These are phyloP conservation scores for Brassica juncea DNA, from an alignment of 345 rosid species.

Conservation along the genomic window DNA sequence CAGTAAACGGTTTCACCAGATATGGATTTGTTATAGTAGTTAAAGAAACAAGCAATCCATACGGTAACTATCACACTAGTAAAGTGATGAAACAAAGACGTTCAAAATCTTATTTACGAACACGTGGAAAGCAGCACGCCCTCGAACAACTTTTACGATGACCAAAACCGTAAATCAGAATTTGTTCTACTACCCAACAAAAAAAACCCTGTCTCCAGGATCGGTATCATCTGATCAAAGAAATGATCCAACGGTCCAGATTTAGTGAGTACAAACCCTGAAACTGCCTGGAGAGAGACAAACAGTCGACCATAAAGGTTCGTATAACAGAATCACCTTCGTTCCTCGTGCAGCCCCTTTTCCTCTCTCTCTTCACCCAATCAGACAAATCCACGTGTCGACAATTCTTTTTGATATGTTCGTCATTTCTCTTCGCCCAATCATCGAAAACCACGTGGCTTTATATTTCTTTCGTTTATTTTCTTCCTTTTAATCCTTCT, in stretches of 20 bases:
- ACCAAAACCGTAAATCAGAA: slow-evolving; percentile 32
- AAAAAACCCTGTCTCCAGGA: slow-evolving; percentile 15
- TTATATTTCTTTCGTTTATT: neutral
- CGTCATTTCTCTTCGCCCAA: neutral
- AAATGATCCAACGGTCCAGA: slow-evolving; percentile 24
- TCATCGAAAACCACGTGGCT: neutral
- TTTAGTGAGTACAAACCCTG: slow-evolving; percentile 25
- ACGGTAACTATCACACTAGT: too few species aligned
- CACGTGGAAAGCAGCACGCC: neutral
- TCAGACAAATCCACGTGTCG: slow-evolving; percentile 35
- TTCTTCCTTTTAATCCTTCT: neutral
- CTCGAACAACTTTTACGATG: neutral
- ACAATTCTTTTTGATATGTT: neutral
- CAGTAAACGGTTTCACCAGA: neutral
- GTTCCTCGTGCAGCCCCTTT: slow-evolving; percentile 43
- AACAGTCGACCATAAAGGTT: slow-evolving; percentile 29
- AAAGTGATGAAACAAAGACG: neutral
- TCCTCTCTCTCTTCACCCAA: neutral
- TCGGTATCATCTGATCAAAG: slow-evolving; percentile 1
- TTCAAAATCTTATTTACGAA: neutral
- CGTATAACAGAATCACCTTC: slow-evolving; percentile 40
- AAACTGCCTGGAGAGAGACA: slow-evolving; percentile 28
- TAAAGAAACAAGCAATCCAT: neutral
- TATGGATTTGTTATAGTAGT: neutral
- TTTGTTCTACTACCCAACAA: slow-evolving; percentile 29